Base-by-base conservation (phyloP, 257 asterid genomes). In the Capsicum chinense region DNA sequence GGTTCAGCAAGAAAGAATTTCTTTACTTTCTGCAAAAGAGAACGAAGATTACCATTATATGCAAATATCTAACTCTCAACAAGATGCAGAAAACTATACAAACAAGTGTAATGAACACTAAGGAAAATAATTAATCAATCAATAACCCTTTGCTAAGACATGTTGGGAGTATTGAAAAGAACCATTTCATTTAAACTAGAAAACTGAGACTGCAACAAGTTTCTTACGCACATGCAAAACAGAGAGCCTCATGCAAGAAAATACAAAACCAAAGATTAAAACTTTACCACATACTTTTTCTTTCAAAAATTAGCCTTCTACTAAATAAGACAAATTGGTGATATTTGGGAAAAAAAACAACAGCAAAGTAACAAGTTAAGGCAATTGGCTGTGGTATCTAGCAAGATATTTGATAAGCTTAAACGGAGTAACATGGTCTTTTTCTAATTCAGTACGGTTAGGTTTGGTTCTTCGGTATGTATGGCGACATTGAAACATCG, bases 11-110 rank as follows among this genome's bases (percentile, higher is more conserved):
- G 58, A 14, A 87, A 85, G 81, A 88, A 88, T 81, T 74, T 86
- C 86, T 86, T 88, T 83, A 88, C 87, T 85, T 83, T 88, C 91
- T 88, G 89, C 37, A 64, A 37, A 79, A 44, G 47, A 26, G 19
- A 17, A 50, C 52, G 81, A 74, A 21, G 50, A 16, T 19, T 33
- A 7, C 44, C 56, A 9, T 5, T 42, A 70, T 70, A 70, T 17
- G 56, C 5, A 44, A 70, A 42, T 9, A 9, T 9, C 16, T 16
- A 44, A 44, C 37, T 70, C 57, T 9, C 57, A 39, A 37, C 26
- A 68, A 68, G 26, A 68, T 0, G 6, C 9, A 56, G 5, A 16
- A 15, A 2, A 58, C 59, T 12, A 56, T 59, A 59, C n/a, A 59
- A 59, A 17, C 6, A 44, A 44, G 79, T 70, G 35, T 44, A 70